Evolutionary conservation across 2,329 filamentous ascomycete species (phyloP).

Genomic region (Neodidymelliopsis sp.): DNA sequence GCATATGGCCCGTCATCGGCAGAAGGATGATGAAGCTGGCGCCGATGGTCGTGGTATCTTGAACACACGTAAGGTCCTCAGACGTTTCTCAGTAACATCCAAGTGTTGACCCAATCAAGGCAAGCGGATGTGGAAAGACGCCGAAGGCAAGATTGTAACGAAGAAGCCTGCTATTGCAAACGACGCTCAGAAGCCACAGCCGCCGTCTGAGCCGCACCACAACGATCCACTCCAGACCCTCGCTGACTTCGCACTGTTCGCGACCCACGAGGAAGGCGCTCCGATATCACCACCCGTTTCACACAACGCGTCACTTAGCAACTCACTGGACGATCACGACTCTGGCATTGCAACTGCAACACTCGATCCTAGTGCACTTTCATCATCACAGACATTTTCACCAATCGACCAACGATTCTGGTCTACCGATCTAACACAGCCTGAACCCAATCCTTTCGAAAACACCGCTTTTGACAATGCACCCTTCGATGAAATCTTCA

Average conservation of each 20-base stretch:
- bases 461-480: slow-evolving; percentile 40
- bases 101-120: background rate
- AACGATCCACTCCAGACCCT: slow-evolving; percentile 26
- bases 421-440: slow-evolving; percentile 39
- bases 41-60: slow-evolving; percentile 59
- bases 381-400: slow-evolving; percentile 31
- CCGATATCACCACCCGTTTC: slow-evolving; percentile 48
- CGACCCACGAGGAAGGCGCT: slow-evolving; percentile 28
- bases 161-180: slow-evolving; percentile 45
- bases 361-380: slow-evolving; percentile 28
- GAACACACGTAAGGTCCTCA: slow-evolving; percentile 53
- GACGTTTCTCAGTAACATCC: background rate
- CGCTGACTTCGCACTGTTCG: slow-evolving; percentile 31
- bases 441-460: slow-evolving; percentile 35
- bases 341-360: slow-evolving; percentile 30
- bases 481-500: slow-evolving; percentile 63
- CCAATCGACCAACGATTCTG: slow-evolving; percentile 43
- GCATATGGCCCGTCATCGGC: slow-evolving; percentile 63
- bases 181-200: slow-evolving; percentile 14
- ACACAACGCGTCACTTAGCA: slow-evolving; percentile 34
- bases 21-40: slow-evolving; percentile 64
- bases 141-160: slow-evolving; percentile 61
- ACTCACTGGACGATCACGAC: slow-evolving; percentile 42
- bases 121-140: slow-evolving; percentile 64
- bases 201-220: slow-evolving; percentile 9